Base-by-base conservation (phyloP, 1,139 yeast genomes). In the Diutina rugosa region DNA sequence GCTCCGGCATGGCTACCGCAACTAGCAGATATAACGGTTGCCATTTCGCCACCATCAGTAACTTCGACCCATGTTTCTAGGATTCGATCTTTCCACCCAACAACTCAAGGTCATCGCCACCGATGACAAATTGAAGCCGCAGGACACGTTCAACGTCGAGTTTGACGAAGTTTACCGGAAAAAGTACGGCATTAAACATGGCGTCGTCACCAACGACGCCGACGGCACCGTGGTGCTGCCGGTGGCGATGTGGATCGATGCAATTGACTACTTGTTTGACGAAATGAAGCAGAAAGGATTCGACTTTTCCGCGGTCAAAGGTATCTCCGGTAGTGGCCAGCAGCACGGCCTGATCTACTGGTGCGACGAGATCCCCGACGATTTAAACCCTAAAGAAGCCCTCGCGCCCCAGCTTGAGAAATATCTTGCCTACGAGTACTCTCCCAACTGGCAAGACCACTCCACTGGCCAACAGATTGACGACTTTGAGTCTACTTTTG, bases 381-480 rank as follows among this genome's bases (percentile, higher is more conserved):
- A 74, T 6, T 72, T 89, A 55, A 54, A 58, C 1, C 55, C 68
- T 0, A 47, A 28, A 30, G 9, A 32, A 16, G 41, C 44, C 6
- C 67, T 85, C 51, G 59, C 61, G 5, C 29, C 56, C 4, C 62
- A 61, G 1, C n/a, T 49, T 4, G 10, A 28, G 7, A 28, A 7
- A 6, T 84, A 85, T 0, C 82, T 90, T 61, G 74, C 95, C 1
- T 78, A 84, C 64, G 76, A 78, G 6, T 74, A 76, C 57, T 85
- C 96, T 9, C 96, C 97, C 12, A 90, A 90, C 64, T 90, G 97
- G 97, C 97, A 90, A 68, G 97, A 90, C 66, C 95, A 89, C 64
- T 86, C 95, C 30, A 90, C 97, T 0, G 85, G 81, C 8, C 69
- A 74, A 30, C 96, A 90, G 67, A 76, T 90, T 57, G 65, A 73